Evolutionary conservation across 306 rosid genomes (phyloP).

Genomic region (Fagus crenata): DNA sequence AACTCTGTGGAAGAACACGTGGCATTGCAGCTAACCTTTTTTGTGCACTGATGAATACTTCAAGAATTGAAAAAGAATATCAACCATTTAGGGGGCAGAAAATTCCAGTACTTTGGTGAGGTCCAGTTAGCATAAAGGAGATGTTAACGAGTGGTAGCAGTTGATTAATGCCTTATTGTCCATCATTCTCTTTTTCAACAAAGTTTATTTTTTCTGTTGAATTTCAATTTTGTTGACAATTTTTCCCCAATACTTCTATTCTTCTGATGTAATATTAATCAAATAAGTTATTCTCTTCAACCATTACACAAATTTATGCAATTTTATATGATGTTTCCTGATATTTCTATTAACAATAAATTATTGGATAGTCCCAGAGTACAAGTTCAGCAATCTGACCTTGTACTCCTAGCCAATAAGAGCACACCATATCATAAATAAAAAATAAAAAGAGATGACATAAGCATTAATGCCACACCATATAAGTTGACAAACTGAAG

Average conservation of each 20-base stretch:
- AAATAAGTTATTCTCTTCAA: not conserved
- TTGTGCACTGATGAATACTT: slow-evolving; percentile 22
- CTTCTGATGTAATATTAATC: not conserved
- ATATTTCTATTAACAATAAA: too few relatives aligned
- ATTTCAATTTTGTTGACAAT: not conserved
- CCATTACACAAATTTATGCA: too few relatives aligned
- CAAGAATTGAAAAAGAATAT: not conserved
- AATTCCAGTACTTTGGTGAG: not conserved
- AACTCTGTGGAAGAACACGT: slow-evolving; percentile 13
- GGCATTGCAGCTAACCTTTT: slow-evolving; percentile 4
- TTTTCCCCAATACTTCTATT: not conserved
- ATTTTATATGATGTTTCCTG: too few relatives aligned
- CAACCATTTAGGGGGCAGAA: not conserved
- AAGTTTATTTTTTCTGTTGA: not conserved
- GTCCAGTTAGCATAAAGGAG: not conserved
- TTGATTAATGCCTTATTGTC: not conserved
- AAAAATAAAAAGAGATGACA: too few relatives aligned
- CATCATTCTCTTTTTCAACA: not conserved
- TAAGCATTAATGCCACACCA: too few relatives aligned
- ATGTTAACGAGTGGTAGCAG: not conserved
- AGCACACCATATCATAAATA: too few relatives aligned
- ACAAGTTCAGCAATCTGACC: too few relatives aligned
- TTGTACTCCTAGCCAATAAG: too few relatives aligned
- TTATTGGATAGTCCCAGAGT: too few relatives aligned
- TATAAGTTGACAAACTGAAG: too few relatives aligned